Evolutionary conservation across 148 eudicot species (phyloP), one percentile per base, ranked within the genome.

Genomic region (Spergularia bocconei): DNA sequence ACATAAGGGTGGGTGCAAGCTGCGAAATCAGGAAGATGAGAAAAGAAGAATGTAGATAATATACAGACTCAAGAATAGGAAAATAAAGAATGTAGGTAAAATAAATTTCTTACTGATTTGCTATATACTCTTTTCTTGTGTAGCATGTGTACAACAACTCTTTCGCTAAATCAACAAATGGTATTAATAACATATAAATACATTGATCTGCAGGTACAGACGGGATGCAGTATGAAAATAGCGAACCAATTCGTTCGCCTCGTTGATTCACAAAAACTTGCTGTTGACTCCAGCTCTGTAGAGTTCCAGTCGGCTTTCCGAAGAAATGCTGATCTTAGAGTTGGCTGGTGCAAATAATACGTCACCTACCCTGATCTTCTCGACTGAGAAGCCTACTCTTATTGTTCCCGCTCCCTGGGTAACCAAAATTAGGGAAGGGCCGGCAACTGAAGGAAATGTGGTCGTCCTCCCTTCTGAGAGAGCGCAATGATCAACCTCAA

Each of bases 261-360:
- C 16, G 21, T 80, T 55, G 53, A 67, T 74, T 75, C 71, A 76
- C 69, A 91, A 83, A 75, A 85, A 81, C 80, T 80, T 81, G 86
- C 90, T 84, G 73, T 87, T 92, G 15, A 89, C 90, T 21, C 99
- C 99, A 15, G 97, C 97, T 77, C 99, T 83, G 74, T 89, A 95
- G 11, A 90, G 67, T 62, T 83, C 84, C 82, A 92, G 69, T 68
- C 82, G 78, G 5, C 84, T 77, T 13, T 79, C 83, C 7, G 84
- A 81, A 7, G 80, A 82, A 50, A 92, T 17, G 25, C 63, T 79
- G 2, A 95, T 36, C 73, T 80, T 81, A 1, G 91, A 71, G 69
- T 86, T 86, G 51, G 97, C 99, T 9, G 96, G 84, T 68, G 83
- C 87, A 65, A 92, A 95, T 21, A 95, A 62, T 48, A 88, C 97